Percentiles rank a stretch among this genome's conserved stretches.
Conservation (phyloP, 805 yeast species). For the Millerozyma miso region DNA sequence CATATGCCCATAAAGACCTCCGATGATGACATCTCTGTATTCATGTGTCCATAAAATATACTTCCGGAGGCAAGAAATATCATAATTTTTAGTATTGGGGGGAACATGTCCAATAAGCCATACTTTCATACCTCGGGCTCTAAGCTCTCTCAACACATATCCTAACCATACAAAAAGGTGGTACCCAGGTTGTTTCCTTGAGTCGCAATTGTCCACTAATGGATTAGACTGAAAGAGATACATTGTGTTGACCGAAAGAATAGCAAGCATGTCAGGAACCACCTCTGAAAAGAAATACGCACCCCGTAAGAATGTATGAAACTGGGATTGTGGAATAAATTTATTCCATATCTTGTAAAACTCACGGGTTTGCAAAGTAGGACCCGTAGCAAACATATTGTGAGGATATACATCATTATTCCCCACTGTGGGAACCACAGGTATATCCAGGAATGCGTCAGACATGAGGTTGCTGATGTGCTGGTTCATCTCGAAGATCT, state of each 20-base stretch:
- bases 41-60: constrained; percentile 79
- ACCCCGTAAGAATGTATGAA: constrained; percentile 69
- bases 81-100: constrained; percentile 74
- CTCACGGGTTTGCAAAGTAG: constrained; percentile 82
- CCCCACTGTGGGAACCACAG: constrained; percentile 69
- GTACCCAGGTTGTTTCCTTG: constrained; percentile 73
- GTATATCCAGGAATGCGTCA: constrained; percentile 36
- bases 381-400: constrained; percentile 80
- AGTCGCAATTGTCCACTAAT: constrained; percentile 74
- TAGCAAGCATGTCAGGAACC: constrained; percentile 75
- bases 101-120: constrained; percentile 91
- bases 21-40: constrained; percentile 77
- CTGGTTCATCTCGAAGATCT: constrained; percentile 67
- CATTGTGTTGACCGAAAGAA: constrained; percentile 72
- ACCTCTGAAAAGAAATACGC: constrained; percentile 74
- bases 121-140: constrained; percentile 72
- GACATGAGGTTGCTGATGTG: constrained; percentile 50
- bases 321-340: constrained; percentile 73
- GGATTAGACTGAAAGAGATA: constrained; percentile 77
- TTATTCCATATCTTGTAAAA: constrained; percentile 68
- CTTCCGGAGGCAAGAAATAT: constrained; percentile 67
- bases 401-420: constrained; percentile 90
- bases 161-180: constrained; percentile 76
- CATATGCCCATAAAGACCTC: constrained; percentile 87
- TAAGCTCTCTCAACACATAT: constrained; percentile 63